Conservation (phyloP, 441 rosid species). For the Populus tomentosa region DNA sequence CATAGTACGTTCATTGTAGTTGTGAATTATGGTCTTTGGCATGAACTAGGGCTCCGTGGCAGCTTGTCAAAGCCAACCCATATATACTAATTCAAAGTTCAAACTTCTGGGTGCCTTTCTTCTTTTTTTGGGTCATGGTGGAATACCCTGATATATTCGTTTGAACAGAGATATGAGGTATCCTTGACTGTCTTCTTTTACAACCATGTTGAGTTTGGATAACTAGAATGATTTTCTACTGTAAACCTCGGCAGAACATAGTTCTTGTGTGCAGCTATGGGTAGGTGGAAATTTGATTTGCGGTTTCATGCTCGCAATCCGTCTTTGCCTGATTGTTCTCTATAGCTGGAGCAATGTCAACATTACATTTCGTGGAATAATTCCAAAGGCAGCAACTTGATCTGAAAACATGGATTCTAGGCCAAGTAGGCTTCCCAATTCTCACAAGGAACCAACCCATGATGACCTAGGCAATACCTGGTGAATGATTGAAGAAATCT, state of each 20-base stretch:
- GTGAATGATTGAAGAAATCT: neutral
- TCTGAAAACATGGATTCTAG: neutral
- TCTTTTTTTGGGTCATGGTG: neutral
- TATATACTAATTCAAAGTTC: neutral
- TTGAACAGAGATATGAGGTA: neutral
- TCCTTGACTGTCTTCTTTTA: neutral
- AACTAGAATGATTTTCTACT: neutral
- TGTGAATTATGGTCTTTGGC: neutral
- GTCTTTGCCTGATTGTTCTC: neutral
- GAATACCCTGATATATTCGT: too few relatives aligned
- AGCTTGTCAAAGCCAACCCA: neutral
- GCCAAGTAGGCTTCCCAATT: neutral
- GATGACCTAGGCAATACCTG: neutral
- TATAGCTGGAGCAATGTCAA: neutral
- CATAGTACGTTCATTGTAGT: too few relatives aligned
- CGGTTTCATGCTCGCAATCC: neutral
- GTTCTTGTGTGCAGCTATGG: neutral
- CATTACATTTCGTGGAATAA: neutral
- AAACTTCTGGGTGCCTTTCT: too few relatives aligned
- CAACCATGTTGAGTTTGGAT: neutral
- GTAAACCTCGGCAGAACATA: neutral
- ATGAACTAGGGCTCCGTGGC: neutral
- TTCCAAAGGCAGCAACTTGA: neutral
- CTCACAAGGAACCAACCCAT: neutral
- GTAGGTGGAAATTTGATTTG: too few relatives aligned